phyloP scores from a whole-genome alignment of 768 basidiomycete species.

The Omphalotus guepiniiformis region DNA sequence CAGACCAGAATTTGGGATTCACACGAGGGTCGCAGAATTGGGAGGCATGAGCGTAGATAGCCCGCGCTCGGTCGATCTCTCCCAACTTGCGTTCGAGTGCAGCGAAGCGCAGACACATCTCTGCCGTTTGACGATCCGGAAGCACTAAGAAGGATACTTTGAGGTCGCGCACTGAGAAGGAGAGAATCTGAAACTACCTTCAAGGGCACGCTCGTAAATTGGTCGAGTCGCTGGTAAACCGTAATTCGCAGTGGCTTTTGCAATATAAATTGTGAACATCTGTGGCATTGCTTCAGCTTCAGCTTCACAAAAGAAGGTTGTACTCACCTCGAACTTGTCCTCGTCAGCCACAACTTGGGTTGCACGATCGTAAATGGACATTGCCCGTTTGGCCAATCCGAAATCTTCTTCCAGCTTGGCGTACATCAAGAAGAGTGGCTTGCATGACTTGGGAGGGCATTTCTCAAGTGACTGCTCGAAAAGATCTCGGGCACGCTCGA shows the following conservation, averaged over 20 bases:
- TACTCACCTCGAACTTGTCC: conserved; percentile 88
- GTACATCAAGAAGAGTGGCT: conserved; percentile 94
- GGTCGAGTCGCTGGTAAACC: conserved; percentile 94
- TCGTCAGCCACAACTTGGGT: conserved; percentile 79
- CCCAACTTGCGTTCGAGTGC: conserved; percentile 95
- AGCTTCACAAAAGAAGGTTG: background rate
- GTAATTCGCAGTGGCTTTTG: conserved; percentile 93
- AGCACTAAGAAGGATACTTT: conserved; percentile 40
- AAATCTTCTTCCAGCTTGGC: conserved; percentile 93
- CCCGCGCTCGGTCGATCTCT: conserved; percentile 96
- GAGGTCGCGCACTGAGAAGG: background rate
- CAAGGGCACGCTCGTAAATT: conserved; percentile 93
- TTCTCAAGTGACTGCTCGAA: conserved; percentile 98
- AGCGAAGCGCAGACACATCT: conserved; percentile 97
- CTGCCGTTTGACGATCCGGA: conserved; percentile 90
- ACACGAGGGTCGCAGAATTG: conserved; percentile 98
- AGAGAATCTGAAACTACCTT: conserved; percentile 36
- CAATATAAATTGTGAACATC: conserved; percentile 98
- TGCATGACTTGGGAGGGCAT: conserved; percentile 92
- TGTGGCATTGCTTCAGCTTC: conserved; percentile 24
- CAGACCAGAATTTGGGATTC: conserved; percentile 89
- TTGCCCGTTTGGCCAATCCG: conserved; percentile 92
- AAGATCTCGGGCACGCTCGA: conserved; percentile 94
- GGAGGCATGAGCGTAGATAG: conserved; percentile 95
- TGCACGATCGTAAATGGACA: conserved; percentile 94